Conservation (phyloP, 257 asterid species). For the Nicotiana sylvestris region DNA sequence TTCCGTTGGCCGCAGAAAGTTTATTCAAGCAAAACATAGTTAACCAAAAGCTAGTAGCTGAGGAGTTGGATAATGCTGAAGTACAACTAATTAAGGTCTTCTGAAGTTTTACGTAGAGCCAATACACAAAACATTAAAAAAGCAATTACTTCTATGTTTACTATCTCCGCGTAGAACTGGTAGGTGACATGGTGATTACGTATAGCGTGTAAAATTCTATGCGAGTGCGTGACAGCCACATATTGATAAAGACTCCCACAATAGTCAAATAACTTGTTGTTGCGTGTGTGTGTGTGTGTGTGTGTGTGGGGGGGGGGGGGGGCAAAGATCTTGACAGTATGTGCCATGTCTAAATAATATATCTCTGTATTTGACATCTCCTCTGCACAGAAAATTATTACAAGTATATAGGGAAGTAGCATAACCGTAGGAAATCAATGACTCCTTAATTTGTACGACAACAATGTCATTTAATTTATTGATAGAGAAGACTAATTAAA, state of each 20-base stretch:
- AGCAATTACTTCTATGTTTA: too few relatives aligned
- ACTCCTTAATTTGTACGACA: neutral
- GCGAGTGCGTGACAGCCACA: too few relatives aligned
- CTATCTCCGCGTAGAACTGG: too few relatives aligned
- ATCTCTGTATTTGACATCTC: neutral
- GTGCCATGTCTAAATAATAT: neutral
- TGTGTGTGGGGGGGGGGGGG: too few relatives aligned
- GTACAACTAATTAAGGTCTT: neutral
- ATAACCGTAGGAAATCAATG: neutral
- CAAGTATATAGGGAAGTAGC: neutral
- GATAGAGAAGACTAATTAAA: neutral
- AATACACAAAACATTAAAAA: too few relatives aligned
- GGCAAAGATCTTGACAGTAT: neutral
- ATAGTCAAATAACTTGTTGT: too few relatives aligned
- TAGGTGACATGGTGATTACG: too few relatives aligned
- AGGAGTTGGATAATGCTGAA: neutral
- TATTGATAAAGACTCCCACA: neutral
- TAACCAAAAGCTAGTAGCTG: neutral
- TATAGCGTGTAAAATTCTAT: too few relatives aligned
- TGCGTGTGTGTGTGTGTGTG: too few relatives aligned
- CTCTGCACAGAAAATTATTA: neutral
- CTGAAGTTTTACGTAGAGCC: neutral
- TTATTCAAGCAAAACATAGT: neutral
- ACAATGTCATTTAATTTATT: neutral
- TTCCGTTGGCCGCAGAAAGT: neutral